Percentiles rank a stretch among this genome's conserved stretches.
These are phyloP conservation scores for Mayamaea pseudoterrestris DNA, from an alignment of 108 stramenopile species.

Conservation along the genomic window DNA sequence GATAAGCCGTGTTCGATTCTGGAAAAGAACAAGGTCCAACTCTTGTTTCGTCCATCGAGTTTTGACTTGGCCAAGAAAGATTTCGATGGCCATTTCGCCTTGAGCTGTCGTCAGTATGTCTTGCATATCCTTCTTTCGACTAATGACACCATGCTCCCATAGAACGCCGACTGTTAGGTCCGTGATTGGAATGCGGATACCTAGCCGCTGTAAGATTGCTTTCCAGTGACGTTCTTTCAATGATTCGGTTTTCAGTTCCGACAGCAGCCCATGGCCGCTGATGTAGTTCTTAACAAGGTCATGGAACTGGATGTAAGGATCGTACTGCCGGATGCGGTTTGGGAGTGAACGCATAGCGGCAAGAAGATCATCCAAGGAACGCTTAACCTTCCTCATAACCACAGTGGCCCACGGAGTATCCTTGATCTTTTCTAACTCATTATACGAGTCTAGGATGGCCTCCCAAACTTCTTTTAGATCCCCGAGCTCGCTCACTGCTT, in stretches of 20 bases:
- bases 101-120: conserved; percentile 89
- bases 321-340: conserved; percentile 91
- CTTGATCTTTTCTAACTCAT: conserved; percentile 57
- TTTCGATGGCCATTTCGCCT: conserved; percentile 97
- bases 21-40: conserved; percentile 88
- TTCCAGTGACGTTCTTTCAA: conserved; percentile 97
- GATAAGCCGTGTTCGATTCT: conserved; percentile 89
- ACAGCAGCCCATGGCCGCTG: conserved; percentile 51
- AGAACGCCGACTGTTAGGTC: conserved; percentile 88
- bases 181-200: conserved; percentile 45
- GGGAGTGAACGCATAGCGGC: conserved; percentile 87
- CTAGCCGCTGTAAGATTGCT: conserved; percentile 66
- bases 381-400: conserved; percentile 77
- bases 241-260: conserved; percentile 90
- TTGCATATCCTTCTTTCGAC: conserved; percentile 72
- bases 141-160: conserved; percentile 83
- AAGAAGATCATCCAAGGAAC: conserved; percentile 72
- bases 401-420: conserved; percentile 80
- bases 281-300: conserved; percentile 67
- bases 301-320: conserved; percentile 77
- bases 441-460: conserved; percentile 53
- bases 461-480: conserved; percentile 91
- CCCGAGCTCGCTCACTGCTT: conserved; percentile 58
- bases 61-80: conserved; percentile 89
- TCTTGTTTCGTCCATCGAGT: conserved; percentile 91